Evolutionary conservation across 2,329 filamentous ascomycete genomes (phyloP).

Genomic region (Fusarium sp.): DNA sequence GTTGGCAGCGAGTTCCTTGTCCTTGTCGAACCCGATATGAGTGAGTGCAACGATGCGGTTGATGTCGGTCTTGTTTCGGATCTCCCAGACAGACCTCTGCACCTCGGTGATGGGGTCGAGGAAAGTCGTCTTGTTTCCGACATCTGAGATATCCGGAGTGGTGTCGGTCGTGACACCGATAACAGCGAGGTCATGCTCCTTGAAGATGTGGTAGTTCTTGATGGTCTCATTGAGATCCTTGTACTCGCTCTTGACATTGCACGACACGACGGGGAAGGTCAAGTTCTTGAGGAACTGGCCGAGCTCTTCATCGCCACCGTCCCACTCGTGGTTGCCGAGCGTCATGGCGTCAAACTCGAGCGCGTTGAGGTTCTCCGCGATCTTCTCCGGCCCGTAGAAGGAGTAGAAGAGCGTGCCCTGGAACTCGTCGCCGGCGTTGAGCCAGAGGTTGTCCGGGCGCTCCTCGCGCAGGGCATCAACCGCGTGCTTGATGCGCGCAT

Average conservation of each 20-base stretch:
- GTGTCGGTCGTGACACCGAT: conserved; percentile 71
- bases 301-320: conserved; percentile 69
- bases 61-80: conserved; percentile 68
- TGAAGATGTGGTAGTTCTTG: conserved; percentile 71
- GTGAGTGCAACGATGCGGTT: conserved; percentile 72
- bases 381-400: conserved; percentile 73
- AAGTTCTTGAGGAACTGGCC: conserved; percentile 69
- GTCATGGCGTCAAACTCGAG: conserved; percentile 75
- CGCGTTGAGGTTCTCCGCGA: conserved; percentile 71
- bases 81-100: conserved; percentile 69
- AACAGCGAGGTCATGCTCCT: conserved; percentile 67
- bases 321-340: conserved; percentile 73
- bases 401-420: conserved; percentile 74
- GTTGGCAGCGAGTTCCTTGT: conserved; percentile 66
- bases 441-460: conserved; percentile 68
- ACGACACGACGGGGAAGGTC: conserved; percentile 70
- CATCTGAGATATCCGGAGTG: conserved; percentile 65
- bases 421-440: conserved; percentile 75
- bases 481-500: conserved; percentile 69
- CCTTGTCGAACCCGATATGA: conserved; percentile 72
- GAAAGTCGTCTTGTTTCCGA: conserved; percentile 66
- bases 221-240: conserved; percentile 68
- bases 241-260: conserved; percentile 70
- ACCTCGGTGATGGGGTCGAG: conserved; percentile 65
- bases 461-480: conserved; percentile 64